Evolutionary conservation across 176 grass and related monocot species (phyloP).

Genomic region (Musa beccarii): DNA sequence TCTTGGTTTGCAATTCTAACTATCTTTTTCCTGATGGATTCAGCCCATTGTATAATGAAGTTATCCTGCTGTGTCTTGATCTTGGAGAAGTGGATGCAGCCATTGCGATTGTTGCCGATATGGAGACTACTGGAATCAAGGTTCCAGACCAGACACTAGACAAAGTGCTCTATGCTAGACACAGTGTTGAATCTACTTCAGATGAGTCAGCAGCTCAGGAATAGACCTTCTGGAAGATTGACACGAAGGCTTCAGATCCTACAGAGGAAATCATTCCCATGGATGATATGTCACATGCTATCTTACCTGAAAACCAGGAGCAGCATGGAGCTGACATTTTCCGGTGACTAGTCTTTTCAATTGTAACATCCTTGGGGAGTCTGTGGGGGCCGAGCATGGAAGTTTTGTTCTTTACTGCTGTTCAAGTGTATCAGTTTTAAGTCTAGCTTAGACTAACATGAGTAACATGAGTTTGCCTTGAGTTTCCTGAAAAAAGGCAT

Average conservation of each 20-base stretch:
- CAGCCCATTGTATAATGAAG: constrained; percentile 83
- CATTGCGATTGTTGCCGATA: constrained; percentile 77
- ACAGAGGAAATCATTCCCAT: neutral
- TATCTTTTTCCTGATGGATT: constrained; percentile 21
- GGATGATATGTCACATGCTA: neutral
- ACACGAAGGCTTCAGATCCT: neutral
- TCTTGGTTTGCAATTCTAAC: constrained; percentile 3
- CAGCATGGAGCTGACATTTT: neutral
- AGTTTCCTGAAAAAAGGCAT: too few species aligned
- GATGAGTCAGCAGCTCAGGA: neutral
- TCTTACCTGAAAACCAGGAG: neutral
- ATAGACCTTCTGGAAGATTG: neutral
- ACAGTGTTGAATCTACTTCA: constrained; percentile 32
- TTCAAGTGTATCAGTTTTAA: neutral
- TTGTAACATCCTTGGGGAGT: neutral
- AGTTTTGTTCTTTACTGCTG: neutral
- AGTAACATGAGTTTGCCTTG: too few species aligned
- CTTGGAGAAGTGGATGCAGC: constrained; percentile 73
- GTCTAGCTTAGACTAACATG: too few species aligned
- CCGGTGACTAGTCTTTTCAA: neutral
- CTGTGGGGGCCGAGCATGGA: neutral
- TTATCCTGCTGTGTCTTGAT: constrained; percentile 68
- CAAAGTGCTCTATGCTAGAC: constrained; percentile 68
- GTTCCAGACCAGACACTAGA: constrained; percentile 76
- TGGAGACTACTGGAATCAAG: constrained; percentile 84